Evolutionary conservation across 441 rosid species (phyloP), one percentile per base, ranked within the genome.

Genomic region (Codiaeum variegatum): DNA sequence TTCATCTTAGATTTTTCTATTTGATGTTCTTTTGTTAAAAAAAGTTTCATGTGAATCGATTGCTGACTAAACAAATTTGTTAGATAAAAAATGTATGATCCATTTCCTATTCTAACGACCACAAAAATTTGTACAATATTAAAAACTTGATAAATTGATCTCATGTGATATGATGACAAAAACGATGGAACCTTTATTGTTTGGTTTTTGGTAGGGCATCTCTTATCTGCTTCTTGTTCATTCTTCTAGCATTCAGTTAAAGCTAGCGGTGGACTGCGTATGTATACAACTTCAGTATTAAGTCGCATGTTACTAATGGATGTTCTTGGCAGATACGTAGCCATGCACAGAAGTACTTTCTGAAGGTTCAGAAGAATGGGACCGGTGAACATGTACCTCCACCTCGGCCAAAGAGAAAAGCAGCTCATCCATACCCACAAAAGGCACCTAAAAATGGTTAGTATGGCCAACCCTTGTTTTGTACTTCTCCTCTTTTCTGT

Each of bases 401-500:
- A 24, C 98, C 99, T 52, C 85, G 99, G 21, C 98, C 98, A 24
- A 94, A 92, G 84, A 87, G 97, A 85, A 94, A 94, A 84, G 97
- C 99, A 19, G 75, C 82, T 76, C 98, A 88, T 85, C 98, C 99
- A 1, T 94, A 94, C 80, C 99, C 98, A 29, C 97, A 88, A 21
- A 94, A 92, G 75, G 93, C 98, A 46, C 83, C 93, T 66, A 92
- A 89, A 84, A 82, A 55, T 75, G 92, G 97, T 88, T 1, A 67
- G 66, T 69, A 28, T 31, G 11, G 7, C 34, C 26, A 46, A 24
- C 61, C 23, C 36, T 70, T 26, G 12, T 60, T 59, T 16, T 59
- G 8, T 46, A 21, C 12, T 28, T 38, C 24, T 1, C 24, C 9
- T 26, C 29, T 5, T 56, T 66, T 52, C n/a, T 55, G 24, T 55